These are phyloP conservation scores for Penicillium waksmanii DNA, from an alignment of 495 filamentous ascomycete genomes.

Conservation along the genomic window DNA sequence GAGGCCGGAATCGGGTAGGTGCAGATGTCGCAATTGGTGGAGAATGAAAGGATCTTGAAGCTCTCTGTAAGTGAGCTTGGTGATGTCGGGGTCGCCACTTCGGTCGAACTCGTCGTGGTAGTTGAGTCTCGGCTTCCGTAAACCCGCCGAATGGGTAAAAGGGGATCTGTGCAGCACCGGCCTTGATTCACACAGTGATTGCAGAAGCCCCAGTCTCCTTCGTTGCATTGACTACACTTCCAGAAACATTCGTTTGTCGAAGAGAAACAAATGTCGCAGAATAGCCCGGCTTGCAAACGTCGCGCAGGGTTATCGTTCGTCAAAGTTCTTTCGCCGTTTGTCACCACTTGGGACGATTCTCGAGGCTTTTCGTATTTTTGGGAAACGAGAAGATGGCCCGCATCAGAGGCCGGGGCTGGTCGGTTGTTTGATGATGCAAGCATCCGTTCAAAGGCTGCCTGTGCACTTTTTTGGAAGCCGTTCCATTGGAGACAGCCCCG, in stretches of 20 bases:
- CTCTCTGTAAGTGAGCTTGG: constrained; percentile 20
- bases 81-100: constrained; percentile 15
- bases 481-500: constrained; percentile 78
- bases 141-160: constrained; percentile 66
- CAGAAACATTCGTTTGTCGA: constrained; percentile 80
- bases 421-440: constrained; percentile 47
- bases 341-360: constrained; percentile 30
- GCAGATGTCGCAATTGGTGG: constrained; percentile 76
- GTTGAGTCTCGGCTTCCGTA: constrained; percentile 26
- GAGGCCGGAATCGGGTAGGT: constrained; percentile 67
- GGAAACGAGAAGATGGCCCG: constrained; percentile 68
- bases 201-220: constrained; percentile 92
- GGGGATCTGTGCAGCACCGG: constrained; percentile 72
- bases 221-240: constrained; percentile 82
- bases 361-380: constrained; percentile 66
- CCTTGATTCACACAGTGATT: constrained; percentile 78
- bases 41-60: constrained; percentile 65
- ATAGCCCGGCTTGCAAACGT: constrained; percentile 76
- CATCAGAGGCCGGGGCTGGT: constrained; percentile 43
- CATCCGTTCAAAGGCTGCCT: constrained; percentile 55
- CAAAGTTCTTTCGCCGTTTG: constrained; percentile 38
- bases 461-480: constrained; percentile 70
- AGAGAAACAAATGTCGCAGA: constrained; percentile 75
- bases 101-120: constrained; percentile 27
- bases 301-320: constrained; percentile 66